phyloP scores from a whole-genome alignment of 148 eudicot species.

The Rhododendron williamsianum region DNA sequence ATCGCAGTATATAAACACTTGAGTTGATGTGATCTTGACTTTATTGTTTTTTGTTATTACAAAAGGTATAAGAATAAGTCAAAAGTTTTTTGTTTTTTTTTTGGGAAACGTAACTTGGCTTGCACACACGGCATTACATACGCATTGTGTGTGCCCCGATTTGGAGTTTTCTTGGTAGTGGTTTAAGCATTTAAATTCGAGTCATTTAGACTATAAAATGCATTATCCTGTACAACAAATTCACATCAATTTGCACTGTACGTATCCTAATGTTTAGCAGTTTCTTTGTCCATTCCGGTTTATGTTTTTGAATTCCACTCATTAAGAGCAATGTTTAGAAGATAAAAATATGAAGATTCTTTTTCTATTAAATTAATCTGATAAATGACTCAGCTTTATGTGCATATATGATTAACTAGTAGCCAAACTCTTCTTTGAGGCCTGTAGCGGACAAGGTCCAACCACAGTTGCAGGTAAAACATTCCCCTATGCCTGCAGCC shows the following conservation, averaged over 20 bases:
- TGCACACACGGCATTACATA: not conserved
- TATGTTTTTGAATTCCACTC: not conserved
- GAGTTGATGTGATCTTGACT: not conserved
- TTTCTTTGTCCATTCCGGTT: not conserved
- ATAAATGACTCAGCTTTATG: not conserved
- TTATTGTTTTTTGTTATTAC: not conserved
- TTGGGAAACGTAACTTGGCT: too few relatives aligned
- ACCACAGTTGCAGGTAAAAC: not conserved
- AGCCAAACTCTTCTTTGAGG: not conserved
- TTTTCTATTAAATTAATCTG: not conserved
- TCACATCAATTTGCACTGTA: not conserved
- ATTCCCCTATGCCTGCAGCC: not conserved
- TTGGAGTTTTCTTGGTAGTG: not conserved
- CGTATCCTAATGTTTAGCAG: not conserved
- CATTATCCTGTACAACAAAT: not conserved
- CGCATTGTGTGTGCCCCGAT: not conserved
- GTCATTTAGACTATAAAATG: not conserved
- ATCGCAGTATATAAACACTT: not conserved
- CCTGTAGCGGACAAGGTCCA: not conserved
- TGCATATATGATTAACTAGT: not conserved
- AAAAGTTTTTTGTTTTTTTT: not conserved
- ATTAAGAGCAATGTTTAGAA: not conserved
- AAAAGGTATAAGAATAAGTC: not conserved
- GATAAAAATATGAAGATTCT: not conserved
- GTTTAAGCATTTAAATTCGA: not conserved